Conservation (phyloP, 768 basidiomycete genomes). For the Trametes cubensis region DNA sequence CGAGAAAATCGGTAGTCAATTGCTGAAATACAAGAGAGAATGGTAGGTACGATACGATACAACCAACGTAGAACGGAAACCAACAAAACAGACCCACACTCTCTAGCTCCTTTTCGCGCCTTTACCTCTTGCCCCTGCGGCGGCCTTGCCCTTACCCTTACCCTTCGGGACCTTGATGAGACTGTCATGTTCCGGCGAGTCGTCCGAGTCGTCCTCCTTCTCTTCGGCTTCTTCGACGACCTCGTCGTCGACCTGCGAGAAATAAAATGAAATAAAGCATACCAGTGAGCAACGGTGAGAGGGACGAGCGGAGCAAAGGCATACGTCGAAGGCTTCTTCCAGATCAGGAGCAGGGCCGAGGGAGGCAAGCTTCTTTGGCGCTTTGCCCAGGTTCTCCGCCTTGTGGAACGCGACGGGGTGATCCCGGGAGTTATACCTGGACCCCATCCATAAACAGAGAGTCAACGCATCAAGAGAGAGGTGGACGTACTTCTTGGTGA, state of each 20-base stretch:
- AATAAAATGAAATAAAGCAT: background rate
- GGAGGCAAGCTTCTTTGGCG: slow-evolving; percentile 74
- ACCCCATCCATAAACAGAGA: background rate
- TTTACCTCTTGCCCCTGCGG: slow-evolving; percentile 15
- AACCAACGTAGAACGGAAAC: background rate
- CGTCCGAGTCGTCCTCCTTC: slow-evolving; percentile 38
- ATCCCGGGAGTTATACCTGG: slow-evolving; percentile 83
- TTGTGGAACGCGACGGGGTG: slow-evolving; percentile 97
- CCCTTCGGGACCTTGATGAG: slow-evolving; percentile 61
- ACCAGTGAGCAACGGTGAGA: background rate
- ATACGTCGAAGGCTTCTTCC: slow-evolving; percentile 87
- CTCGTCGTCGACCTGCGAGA: slow-evolving; percentile 40
- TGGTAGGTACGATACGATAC: background rate
- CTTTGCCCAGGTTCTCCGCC: slow-evolving; percentile 76
- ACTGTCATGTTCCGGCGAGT: slow-evolving; percentile 58
- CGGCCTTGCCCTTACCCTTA: slow-evolving; percentile 28
- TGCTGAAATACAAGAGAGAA: background rate
- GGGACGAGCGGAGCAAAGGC: slow-evolving; percentile 26
- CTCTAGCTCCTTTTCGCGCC: slow-evolving; percentile 17
- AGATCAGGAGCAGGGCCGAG: slow-evolving; percentile 80
- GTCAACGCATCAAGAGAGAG: background rate
- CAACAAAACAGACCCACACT: background rate
- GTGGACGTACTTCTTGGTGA: slow-evolving; percentile 76
- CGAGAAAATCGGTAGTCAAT: no score
- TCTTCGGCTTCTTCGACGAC: slow-evolving; percentile 45